phyloP scores from a whole-genome alignment of 2,329 filamentous ascomycete species.

The Monosporascus sp. region DNA sequence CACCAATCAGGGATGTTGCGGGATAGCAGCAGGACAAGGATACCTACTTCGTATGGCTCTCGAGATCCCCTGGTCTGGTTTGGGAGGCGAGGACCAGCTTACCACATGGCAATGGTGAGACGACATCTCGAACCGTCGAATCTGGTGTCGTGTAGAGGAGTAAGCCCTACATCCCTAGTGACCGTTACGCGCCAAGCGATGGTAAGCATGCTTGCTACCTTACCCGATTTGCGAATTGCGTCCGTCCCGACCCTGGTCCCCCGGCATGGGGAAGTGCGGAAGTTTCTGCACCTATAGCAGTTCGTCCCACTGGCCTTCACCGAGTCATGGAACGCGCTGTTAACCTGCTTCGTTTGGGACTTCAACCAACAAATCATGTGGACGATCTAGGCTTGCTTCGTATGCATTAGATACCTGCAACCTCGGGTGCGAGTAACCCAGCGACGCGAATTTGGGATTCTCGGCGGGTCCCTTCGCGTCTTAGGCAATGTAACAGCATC shows the following conservation, averaged over 20 bases:
- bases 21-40: no score
- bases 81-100: background rate
- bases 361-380: conserved; percentile 8
- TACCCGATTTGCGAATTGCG: background rate
- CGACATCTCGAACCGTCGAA: background rate
- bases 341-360: conserved; percentile 1
- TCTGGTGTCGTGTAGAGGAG: background rate
- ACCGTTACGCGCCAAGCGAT: background rate
- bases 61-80: background rate
- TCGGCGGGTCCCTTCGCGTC: background rate
- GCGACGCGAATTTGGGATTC: background rate
- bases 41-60: background rate
- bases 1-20: background rate
- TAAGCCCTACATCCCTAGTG: background rate
- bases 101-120: background rate
- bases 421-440: background rate
- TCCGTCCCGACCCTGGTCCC: conserved; percentile 6
- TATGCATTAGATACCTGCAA: no score
- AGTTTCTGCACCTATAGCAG: conserved; percentile 17
- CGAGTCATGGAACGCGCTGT: background rate
- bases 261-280: conserved; percentile 5
- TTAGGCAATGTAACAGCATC: background rate
- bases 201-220: background rate
- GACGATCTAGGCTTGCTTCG: background rate
- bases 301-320: background rate